Conservation (phyloP, 768 basidiomycete species). For the Calocera viscosa region DNA sequence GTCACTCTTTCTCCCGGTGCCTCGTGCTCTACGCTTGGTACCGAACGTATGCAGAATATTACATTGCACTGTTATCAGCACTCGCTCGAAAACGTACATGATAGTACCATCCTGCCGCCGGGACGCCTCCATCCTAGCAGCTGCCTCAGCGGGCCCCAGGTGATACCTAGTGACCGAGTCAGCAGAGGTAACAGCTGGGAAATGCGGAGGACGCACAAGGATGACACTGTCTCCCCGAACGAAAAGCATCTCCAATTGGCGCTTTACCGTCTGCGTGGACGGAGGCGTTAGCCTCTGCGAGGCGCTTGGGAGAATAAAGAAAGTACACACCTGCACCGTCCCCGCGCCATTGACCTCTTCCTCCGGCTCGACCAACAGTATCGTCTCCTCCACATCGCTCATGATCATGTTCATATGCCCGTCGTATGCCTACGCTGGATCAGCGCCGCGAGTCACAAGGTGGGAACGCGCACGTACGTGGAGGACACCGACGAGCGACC, state of each 20-base stretch:
- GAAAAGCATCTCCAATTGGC: slow-evolving; percentile 96
- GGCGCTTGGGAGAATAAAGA: background rate
- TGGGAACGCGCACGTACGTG: slow-evolving; percentile 47
- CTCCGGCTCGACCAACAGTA: slow-evolving; percentile 79
- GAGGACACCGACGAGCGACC: slow-evolving; percentile 79
- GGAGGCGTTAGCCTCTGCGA: background rate
- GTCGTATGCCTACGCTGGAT: slow-evolving; percentile 71
- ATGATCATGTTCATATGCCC: slow-evolving; percentile 99
- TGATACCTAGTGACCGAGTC: background rate
- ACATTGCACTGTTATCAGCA: slow-evolving; percentile 1
- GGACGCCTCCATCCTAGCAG: no score
- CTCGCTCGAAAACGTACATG: background rate
- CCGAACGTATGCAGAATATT: background rate
- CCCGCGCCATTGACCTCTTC: slow-evolving; percentile 25
- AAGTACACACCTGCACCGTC: background rate
- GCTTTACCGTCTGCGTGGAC: slow-evolving; percentile 64
- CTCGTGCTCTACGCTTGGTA: no score
- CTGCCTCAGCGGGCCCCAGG: background rate
- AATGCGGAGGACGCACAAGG: slow-evolving; percentile 44
- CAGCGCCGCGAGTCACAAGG: background rate
- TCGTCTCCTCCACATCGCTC: slow-evolving; percentile 93
- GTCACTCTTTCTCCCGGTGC: no score
- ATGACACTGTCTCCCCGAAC: slow-evolving; percentile 97
- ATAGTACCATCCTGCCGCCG: no score
- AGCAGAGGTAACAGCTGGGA: background rate